These are phyloP conservation scores for Abortiporus biennis DNA, from an alignment of 1,284 basidiomycete genomes.

Conservation along the genomic window DNA sequence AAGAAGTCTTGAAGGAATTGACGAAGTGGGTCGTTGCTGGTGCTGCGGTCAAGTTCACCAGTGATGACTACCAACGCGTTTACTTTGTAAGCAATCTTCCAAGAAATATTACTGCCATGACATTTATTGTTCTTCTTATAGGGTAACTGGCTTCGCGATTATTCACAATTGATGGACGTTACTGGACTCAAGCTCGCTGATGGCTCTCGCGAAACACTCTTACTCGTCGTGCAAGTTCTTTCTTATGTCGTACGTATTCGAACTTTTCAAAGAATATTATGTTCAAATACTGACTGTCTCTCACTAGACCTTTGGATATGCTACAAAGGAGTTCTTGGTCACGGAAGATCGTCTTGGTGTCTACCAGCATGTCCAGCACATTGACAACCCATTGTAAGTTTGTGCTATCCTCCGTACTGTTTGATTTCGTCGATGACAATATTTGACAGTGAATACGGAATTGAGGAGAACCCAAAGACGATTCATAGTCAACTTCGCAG, in stretches of 20 bases:
- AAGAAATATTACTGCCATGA: not conserved
- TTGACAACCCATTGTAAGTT: conserved; percentile 63
- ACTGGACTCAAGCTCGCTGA: conserved; percentile 57
- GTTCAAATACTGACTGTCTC: not conserved
- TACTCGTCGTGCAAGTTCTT: conserved; percentile 68
- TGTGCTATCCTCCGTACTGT: conserved; percentile 1
- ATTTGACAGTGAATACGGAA: conserved; percentile 54
- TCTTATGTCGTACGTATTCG: conserved; percentile 55
- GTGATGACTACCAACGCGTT: conserved; percentile 54
- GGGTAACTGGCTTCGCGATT: conserved; percentile 64
- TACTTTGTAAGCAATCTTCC: conserved; percentile 47
- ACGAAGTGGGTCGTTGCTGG: conserved; percentile 36
- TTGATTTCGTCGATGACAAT: not conserved
- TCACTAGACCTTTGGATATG: conserved; percentile 59
- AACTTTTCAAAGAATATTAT: not conserved
- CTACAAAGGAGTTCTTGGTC: conserved; percentile 74
- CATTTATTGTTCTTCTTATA: too few relatives aligned
- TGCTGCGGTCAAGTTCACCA: conserved; percentile 54
- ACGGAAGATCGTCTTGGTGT: conserved; percentile 80
- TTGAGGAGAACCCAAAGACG: conserved; percentile 64
- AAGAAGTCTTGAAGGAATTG: conserved; percentile 42
- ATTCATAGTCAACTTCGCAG: conserved; percentile 69
- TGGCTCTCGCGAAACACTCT: conserved; percentile 64
- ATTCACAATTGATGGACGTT: conserved; percentile 73
- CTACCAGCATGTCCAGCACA: conserved; percentile 79